Conservation (phyloP, 2,329 filamentous ascomycete genomes). For the Cladophialophora chaetospira region DNA sequence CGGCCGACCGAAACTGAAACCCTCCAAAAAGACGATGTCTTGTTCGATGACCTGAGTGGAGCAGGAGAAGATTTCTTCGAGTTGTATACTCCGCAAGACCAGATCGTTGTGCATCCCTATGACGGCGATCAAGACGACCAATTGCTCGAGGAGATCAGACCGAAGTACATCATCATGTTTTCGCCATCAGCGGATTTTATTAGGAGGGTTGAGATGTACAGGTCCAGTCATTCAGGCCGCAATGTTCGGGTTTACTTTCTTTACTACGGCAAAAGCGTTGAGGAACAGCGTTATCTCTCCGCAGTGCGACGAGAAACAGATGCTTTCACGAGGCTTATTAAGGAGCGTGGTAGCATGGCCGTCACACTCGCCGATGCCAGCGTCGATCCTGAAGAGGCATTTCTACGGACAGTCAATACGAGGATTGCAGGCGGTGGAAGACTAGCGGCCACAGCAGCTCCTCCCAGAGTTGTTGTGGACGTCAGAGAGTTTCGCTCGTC, state of each 20-base stretch:
- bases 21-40: constrained; percentile 73
- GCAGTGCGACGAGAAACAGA: constrained; percentile 94
- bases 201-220: constrained; percentile 89
- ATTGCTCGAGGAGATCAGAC: constrained; percentile 90
- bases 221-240: constrained; percentile 70
- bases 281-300: constrained; percentile 91
- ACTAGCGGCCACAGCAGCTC: constrained; percentile 78
- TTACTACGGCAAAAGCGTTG: constrained; percentile 92
- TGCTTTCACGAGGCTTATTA: constrained; percentile 90
- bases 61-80: constrained; percentile 78
- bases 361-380: constrained; percentile 75
- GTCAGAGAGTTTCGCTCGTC: constrained; percentile 95
- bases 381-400: constrained; percentile 84
- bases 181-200: constrained; percentile 95
- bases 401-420: constrained; percentile 93
- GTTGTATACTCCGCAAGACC: constrained; percentile 85
- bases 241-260: constrained; percentile 93
- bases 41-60: constrained; percentile 77
- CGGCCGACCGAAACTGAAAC: constrained; percentile 77
- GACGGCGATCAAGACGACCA: constrained; percentile 96
- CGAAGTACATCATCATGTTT: constrained; percentile 97
- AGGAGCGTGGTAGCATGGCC: constrained; percentile 90
- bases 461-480: constrained; percentile 89
- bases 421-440: constrained; percentile 91
- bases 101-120: constrained; percentile 88